A percentile compares a stretch with the other conserved stretches of the same genome.
phyloP scores from a whole-genome alignment of 768 basidiomycete species.

The Chalciporus sphaerocephalus region DNA sequence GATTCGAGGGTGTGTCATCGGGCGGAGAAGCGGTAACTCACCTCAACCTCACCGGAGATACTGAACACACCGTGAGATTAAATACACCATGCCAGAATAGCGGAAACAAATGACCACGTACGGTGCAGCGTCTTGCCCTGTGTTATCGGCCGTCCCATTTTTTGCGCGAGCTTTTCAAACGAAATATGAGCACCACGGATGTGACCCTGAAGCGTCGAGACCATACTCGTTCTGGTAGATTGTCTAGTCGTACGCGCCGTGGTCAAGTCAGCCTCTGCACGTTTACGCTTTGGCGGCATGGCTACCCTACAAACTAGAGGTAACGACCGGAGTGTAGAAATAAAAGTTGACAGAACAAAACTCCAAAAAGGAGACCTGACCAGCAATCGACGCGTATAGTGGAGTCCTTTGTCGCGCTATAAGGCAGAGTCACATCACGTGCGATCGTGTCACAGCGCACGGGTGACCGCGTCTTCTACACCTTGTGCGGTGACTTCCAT shows the following conservation, averaged over 20 bases:
- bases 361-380: slow-evolving; percentile 10
- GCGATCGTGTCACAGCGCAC: slow-evolving; percentile 21
- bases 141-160: slow-evolving; percentile 6
- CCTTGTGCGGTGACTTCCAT: too few species aligned
- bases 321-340: too few species aligned
- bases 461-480: too few species aligned
- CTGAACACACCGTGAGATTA: slow-evolving; percentile 16
- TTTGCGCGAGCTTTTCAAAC: slow-evolving; percentile 15
- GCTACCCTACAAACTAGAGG: background rate
- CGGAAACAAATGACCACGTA: slow-evolving; percentile 18
- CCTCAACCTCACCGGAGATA: slow-evolving; percentile 16
- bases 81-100: background rate
- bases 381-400: slow-evolving; percentile 18
- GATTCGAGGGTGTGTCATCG: background rate
- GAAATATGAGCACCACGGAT: slow-evolving; percentile 1
- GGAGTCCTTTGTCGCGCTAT: slow-evolving; percentile 6
- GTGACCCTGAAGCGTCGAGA: slow-evolving; percentile 16
- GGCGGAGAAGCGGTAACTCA: slow-evolving; percentile 19
- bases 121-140: slow-evolving; percentile 13
- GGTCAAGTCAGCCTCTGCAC: slow-evolving; percentile 38
- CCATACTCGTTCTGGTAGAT: slow-evolving; percentile 37
- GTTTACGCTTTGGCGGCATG: slow-evolving; percentile 57
- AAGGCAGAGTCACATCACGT: slow-evolving; percentile 12
- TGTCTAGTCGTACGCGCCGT: slow-evolving; percentile 45
- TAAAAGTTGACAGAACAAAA: background rate